Percentiles rank a stretch among this genome's conserved stretches.
These are phyloP conservation scores for Zymoseptoria brevis DNA, from an alignment of 2,329 filamentous ascomycete genomes.

Conservation along the genomic window DNA sequence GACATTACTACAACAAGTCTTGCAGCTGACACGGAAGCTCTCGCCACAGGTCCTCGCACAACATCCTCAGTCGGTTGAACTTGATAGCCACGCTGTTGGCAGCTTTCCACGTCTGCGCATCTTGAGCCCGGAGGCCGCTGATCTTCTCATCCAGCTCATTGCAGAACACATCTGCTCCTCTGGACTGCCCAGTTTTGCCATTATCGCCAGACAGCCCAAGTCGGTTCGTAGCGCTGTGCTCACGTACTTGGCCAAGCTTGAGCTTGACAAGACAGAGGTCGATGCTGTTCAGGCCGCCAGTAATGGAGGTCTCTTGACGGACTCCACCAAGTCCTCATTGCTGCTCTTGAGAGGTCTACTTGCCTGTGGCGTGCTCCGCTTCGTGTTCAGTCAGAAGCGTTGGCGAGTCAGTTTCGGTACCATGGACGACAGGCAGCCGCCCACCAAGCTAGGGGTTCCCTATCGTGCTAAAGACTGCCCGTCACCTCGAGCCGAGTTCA, in stretches of 20 bases:
- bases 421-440: no score
- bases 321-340: conserved; percentile 28
- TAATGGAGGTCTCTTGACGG: neutral
- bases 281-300: neutral
- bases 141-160: neutral
- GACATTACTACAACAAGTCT: conserved; percentile 31
- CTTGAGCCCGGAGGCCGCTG: conserved; percentile 33
- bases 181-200: conserved; percentile 9
- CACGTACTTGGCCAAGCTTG: conserved; percentile 13
- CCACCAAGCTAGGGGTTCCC: conserved; percentile 60
- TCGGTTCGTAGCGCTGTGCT: conserved; percentile 11
- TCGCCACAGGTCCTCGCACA: conserved; percentile 1
- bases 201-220: conserved; percentile 9
- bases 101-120: conserved; percentile 52
- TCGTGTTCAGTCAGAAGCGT: conserved; percentile 53
- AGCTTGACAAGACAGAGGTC: neutral
- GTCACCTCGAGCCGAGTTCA: conserved; percentile 55
- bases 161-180: neutral
- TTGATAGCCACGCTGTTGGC: conserved; percentile 4
- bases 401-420: no score
- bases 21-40: conserved; percentile 25
- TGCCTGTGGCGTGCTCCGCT: conserved; percentile 51
- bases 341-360: conserved; percentile 55
- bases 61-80: conserved; percentile 5
- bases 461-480: conserved; percentile 60